phyloP scores from a whole-genome alignment of 345 rosid species.

The Euclidium syriacum region DNA sequence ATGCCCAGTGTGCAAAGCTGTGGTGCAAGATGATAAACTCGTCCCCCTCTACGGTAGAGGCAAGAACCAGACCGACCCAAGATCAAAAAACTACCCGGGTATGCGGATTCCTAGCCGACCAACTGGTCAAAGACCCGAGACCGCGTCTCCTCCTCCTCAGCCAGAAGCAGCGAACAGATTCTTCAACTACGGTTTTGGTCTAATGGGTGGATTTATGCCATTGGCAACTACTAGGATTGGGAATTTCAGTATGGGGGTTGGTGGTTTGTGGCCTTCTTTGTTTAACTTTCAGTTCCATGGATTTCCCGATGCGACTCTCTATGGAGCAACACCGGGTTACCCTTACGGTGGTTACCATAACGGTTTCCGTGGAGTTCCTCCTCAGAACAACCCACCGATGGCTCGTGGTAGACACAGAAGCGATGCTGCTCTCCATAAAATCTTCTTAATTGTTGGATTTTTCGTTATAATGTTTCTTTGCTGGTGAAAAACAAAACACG shows the following conservation, averaged over 20 bases:
- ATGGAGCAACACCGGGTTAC: constrained; percentile 58
- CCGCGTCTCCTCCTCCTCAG: constrained; percentile 46
- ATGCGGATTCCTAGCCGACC: constrained; percentile 67
- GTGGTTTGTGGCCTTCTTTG: constrained; percentile 71
- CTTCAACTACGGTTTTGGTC: constrained; percentile 55
- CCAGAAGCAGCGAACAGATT: constrained; percentile 35
- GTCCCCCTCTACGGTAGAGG: constrained; percentile 98
- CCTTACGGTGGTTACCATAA: constrained; percentile 53
- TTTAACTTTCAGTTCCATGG: constrained; percentile 75
- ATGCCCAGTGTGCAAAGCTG: constrained; percentile 92
- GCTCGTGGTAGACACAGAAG: constrained; percentile 42
- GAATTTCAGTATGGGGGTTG: constrained; percentile 67
- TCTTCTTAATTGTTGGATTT: constrained; percentile 47
- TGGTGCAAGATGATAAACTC: constrained; percentile 78
- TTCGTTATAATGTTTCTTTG: constrained; percentile 48
- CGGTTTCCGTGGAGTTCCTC: constrained; percentile 51
- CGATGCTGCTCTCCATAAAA: constrained; percentile 52
- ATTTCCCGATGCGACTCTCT: constrained; percentile 56
- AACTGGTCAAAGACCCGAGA: constrained; percentile 71
- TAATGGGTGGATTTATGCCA: constrained; percentile 68
- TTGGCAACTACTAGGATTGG: constrained; percentile 63
- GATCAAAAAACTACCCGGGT: constrained; percentile 64
- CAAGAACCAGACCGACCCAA: constrained; percentile 63
- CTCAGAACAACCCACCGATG: constrained; percentile 20
- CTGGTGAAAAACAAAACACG: constrained; percentile 30